A percentile compares a stretch with the other conserved stretches of the same genome.
phyloP scores from a whole-genome alignment of 345 rosid species.

The Linum lewisii region DNA sequence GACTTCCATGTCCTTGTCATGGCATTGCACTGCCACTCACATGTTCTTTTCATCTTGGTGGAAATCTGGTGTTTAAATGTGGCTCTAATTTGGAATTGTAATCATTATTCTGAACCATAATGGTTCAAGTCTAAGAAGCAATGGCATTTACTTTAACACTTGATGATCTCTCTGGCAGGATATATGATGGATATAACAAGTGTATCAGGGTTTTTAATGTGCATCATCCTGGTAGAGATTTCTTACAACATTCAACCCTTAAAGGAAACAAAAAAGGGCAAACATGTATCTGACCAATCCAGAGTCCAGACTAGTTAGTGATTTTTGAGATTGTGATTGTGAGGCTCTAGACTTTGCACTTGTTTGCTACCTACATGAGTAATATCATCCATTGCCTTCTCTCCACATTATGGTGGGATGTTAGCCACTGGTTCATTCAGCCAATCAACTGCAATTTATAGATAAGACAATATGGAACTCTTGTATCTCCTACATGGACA shows the following conservation, averaged over 20 bases:
- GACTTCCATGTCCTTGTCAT: no score
- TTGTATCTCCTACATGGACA: slow-evolving; percentile 88
- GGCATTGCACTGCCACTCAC: no score
- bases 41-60: neutral
- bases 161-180: slow-evolving; percentile 36
- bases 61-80: neutral
- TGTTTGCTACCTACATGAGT: slow-evolving; percentile 43
- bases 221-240: slow-evolving; percentile 97
- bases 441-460: slow-evolving; percentile 73
- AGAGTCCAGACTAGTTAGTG: neutral
- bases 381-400: slow-evolving; percentile 76
- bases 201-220: slow-evolving; percentile 71
- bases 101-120: slow-evolving; percentile 2
- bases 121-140: neutral
- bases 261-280: slow-evolving; percentile 90
- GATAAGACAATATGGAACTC: slow-evolving; percentile 95
- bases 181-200: slow-evolving; percentile 90
- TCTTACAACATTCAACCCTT: slow-evolving; percentile 52
- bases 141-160: slow-evolving; percentile 4
- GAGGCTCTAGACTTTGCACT: slow-evolving; percentile 4
- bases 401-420: slow-evolving; percentile 68
- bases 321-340: slow-evolving; percentile 4
- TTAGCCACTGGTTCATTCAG: slow-evolving; percentile 89
- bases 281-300: slow-evolving; percentile 39
- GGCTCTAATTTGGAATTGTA: neutral